Base-by-base conservation (phyloP, 352 stramenopile species). In the Phytophthora nicotianae region DNA sequence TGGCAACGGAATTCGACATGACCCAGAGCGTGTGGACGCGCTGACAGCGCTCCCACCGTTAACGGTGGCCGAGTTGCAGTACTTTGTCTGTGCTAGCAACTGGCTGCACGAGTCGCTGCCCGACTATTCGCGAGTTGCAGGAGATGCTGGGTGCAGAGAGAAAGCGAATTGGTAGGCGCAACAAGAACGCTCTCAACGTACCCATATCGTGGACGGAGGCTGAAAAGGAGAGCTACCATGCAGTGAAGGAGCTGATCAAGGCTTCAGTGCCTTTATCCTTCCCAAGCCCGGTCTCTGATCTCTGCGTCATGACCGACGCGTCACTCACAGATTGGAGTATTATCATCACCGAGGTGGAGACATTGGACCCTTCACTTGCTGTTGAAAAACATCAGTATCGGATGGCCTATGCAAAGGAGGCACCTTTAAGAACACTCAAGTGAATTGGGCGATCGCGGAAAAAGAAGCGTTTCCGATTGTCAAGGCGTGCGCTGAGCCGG, bases 11-110 rank as follows among this genome's bases (percentile, higher is more conserved):
- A 26, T 72, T 14, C 10, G 20, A 5, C 42, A 68, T 16, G 62
- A 67, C 16, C 50, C 67, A 0, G 21, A 23, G 11, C 40, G 42
- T 19, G 27, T 75, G 1, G 2, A 54, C 17, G 42, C 50, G 20
- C 27, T 71, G 4, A 16, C n/a, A 17, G 16, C 10, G 5, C 43
- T 50, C 0, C 23, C 43, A 23, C 43, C 43, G 3, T 2, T 24
- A 37, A 50, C 43, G 1, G 43, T 37, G 5, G 23, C 43, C 0
- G 43, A 50, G 0, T 14, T 50, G 11, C 43, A 37, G 9, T 50
- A 37, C 5, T 33, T 50, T 23, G 43, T 37, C 2, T 50, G 4
- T n/a, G 23, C 21, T 4, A 50, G 0, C 1, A 50, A 50, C 20
- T 50, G 43, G 43, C 24, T 37, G 0, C 23, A 33, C 5, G 43